Conservation (phyloP, 2,329 filamentous ascomycete genomes). For the Sporothrix dimorphospora region DNA sequence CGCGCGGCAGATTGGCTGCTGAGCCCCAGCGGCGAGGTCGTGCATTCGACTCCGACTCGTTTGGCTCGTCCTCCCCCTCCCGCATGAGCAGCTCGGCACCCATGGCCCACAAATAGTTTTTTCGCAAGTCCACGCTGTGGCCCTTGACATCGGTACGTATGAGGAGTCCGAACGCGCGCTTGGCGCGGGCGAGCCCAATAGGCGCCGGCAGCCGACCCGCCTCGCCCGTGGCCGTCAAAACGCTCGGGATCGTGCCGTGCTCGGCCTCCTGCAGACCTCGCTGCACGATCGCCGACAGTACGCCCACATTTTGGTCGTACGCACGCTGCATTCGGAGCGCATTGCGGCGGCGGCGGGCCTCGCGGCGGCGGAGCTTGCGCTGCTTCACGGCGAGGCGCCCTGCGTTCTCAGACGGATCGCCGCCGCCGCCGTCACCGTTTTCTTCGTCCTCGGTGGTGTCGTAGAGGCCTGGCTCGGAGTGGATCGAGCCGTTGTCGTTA, state of each 20-base stretch:
- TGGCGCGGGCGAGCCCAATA: conserved; percentile 63
- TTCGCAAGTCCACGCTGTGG: conserved; percentile 67
- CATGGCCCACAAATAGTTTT: conserved; percentile 75
- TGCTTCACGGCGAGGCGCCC: conserved; percentile 22
- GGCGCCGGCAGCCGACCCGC: conserved; percentile 13
- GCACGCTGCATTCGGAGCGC: conserved; percentile 35
- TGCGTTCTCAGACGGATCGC: background rate
- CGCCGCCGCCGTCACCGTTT: background rate
- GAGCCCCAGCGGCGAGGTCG: conserved; percentile 50
- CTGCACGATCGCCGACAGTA: conserved; percentile 71
- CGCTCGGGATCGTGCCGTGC: conserved; percentile 28
- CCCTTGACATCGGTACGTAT: conserved; percentile 59
- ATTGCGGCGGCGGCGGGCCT: conserved; percentile 41
- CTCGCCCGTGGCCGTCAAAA: background rate
- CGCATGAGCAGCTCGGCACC: conserved; percentile 83
- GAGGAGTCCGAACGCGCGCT: conserved; percentile 74
- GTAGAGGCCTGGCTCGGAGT: background rate
- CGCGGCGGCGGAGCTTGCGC: conserved; percentile 17
- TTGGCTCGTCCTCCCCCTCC: conserved; percentile 46
- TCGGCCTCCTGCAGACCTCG: conserved; percentile 62
- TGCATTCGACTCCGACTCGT: background rate
- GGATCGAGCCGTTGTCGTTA: background rate
- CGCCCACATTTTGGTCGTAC: conserved; percentile 59
- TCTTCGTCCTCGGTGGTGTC: background rate
- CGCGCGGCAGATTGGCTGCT: conserved; percentile 49